A percentile compares a stretch with the other conserved stretches of the same genome.
Evolutionary conservation across 2,329 filamentous ascomycete genomes (phyloP).

Genomic region (Alternaria postmessia): DNA sequence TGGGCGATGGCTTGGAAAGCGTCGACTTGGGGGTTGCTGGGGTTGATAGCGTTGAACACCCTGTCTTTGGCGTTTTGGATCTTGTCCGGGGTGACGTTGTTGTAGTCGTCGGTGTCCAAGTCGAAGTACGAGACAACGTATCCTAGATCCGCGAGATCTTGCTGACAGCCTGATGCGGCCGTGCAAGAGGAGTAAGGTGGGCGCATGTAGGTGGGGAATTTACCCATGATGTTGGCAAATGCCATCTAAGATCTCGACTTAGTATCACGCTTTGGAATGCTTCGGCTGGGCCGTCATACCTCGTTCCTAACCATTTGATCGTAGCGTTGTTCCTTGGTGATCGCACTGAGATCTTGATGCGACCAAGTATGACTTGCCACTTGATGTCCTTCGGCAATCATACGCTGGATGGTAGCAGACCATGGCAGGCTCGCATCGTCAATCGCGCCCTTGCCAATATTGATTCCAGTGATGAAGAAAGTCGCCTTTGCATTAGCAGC

Average conservation of each 20-base stretch:
- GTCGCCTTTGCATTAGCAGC: constrained; percentile 69
- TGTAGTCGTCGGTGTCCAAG: constrained; percentile 62
- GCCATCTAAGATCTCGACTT: constrained; percentile 51
- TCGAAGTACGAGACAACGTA: constrained; percentile 70
- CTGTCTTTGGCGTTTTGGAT: constrained; percentile 47
- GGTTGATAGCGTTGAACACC: constrained; percentile 53
- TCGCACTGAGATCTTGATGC: constrained; percentile 58
- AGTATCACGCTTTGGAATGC: not conserved
- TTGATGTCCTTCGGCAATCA: constrained; percentile 65
- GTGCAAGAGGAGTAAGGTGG: constrained; percentile 59
- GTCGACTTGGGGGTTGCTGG: constrained; percentile 29
- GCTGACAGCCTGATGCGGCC: constrained; percentile 45
- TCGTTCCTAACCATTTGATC: constrained; percentile 63
- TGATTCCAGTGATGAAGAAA: constrained; percentile 70
- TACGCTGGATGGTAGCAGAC: constrained; percentile 61
- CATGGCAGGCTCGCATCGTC: constrained; percentile 57
- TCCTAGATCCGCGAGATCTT: constrained; percentile 55
- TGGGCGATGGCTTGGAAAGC: constrained; percentile 63
- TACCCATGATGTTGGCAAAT: constrained; percentile 61
- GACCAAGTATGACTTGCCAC: constrained; percentile 67
- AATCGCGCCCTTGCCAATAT: constrained; percentile 64
- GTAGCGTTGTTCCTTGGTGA: constrained; percentile 55
- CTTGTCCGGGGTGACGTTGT: constrained; percentile 39
- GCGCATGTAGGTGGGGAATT: constrained; percentile 64
- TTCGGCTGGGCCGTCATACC: not conserved